Evolutionary conservation across 352 stramenopile genomes (phyloP), one percentile per base, ranked within the genome.

Genomic region (Phytophthora sojae): DNA sequence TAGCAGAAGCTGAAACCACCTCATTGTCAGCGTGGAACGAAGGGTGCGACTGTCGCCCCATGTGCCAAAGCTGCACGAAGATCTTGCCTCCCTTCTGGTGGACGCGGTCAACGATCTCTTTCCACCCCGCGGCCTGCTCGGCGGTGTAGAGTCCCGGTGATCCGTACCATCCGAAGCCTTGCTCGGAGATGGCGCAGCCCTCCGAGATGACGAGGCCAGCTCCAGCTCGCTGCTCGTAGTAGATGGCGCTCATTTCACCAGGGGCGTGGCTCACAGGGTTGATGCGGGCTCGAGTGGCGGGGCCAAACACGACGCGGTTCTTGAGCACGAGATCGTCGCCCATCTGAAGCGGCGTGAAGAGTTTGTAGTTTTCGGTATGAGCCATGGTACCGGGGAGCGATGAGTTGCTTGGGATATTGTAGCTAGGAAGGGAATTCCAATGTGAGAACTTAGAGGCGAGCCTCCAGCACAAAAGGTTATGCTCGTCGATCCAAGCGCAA

Each of bases 11-110:
- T 19, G 75, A 86, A 29, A 94, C 77, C 57, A 80, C 76, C 30
- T 90, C 73, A 42, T 80, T 82, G 25, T 21, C 21, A 21, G 37
- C 25, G 57, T 94, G 77, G 58, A 84, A 86, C 0, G 60, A 78
- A 12, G 80, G 77, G 67, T 97, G 90, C 3, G 76, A 70, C 45
- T 80, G 66, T 11, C 89, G 77, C 9, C 91, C 92, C 54, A 86
- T 81, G 68, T 97, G 91, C 90, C 90, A 97, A 3, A 97, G 69
- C 71, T 97, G 91, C 50, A 85, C 52, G 54, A 88, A 92, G 59
- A 97, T 96, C 35, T 82, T 80, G 61, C 82, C 82, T 58, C 76
- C 83, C 44, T 93, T 93, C 6, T 71, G 61, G 67, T 97, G 91
- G 1, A 97, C 83, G 12, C 65, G 57, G 45, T 95, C 77, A 0